These are phyloP conservation scores for Mucor mucedo DNA, from an alignment of 371 early-diverging fungal species.

Conservation along the genomic window DNA sequence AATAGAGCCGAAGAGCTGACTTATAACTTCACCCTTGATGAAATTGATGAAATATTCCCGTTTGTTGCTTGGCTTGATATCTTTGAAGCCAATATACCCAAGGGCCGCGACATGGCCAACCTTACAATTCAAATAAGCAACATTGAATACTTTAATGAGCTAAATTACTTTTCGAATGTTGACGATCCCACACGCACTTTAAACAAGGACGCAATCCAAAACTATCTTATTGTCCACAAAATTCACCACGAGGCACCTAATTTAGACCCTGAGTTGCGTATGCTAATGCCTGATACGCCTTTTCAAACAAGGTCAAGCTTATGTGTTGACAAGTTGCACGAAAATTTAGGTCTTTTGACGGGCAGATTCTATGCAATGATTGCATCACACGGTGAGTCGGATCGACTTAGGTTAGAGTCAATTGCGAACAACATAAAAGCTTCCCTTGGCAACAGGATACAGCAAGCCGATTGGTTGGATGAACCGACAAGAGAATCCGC, in stretches of 20 bases:
- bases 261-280: slow-evolving; percentile 44
- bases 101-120: slow-evolving; percentile 31
- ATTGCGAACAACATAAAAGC: slow-evolving; percentile 46
- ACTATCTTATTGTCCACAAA: slow-evolving; percentile 35
- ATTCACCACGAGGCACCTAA: slow-evolving; percentile 28
- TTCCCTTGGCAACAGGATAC: slow-evolving; percentile 48
- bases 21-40: slow-evolving; percentile 25
- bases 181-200: slow-evolving; percentile 21
- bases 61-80: slow-evolving; percentile 43
- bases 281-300: slow-evolving; percentile 36
- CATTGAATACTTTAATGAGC: slow-evolving; percentile 25
- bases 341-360: slow-evolving; percentile 35
- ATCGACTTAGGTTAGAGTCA: slow-evolving; percentile 30
- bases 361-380: slow-evolving; percentile 49
- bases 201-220: slow-evolving; percentile 37
- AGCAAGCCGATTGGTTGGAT: slow-evolving; percentile 62
- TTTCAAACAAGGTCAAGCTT: slow-evolving; percentile 38
- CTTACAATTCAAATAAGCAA: slow-evolving; percentile 31
- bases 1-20: not conserved
- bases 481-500: slow-evolving; percentile 50
- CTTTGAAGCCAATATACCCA: slow-evolving; percentile 18
- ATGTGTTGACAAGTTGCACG: slow-evolving; percentile 49
- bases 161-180: slow-evolving; percentile 23
- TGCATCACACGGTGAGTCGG: slow-evolving; percentile 47
- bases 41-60: slow-evolving; percentile 32